Percentiles rank a stretch among this genome's conserved stretches.
phyloP scores from a whole-genome alignment of 2,329 filamentous ascomycete species.

The Alternaria ventricosa region DNA sequence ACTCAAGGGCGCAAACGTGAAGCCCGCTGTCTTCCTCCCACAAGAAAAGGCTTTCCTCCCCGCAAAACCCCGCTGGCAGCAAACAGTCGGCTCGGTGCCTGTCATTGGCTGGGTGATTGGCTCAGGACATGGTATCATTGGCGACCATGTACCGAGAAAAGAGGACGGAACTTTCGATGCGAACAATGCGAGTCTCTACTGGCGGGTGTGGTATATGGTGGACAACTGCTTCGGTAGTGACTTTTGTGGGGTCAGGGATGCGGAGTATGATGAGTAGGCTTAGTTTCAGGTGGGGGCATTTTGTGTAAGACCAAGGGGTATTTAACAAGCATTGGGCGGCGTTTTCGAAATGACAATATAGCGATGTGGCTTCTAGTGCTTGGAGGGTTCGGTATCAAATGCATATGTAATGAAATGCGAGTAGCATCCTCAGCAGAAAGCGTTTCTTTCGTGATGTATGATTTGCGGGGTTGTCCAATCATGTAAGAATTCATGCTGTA shows the following conservation, averaged over 20 bases:
- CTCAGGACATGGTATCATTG: slow-evolving; percentile 67
- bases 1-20: slow-evolving; percentile 44
- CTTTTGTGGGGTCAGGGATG: slow-evolving; percentile 65
- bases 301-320: background rate
- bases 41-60: slow-evolving; percentile 57
- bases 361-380: background rate
- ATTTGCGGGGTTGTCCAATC: background rate
- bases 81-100: slow-evolving; percentile 56
- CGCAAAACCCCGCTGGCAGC: slow-evolving; percentile 50
- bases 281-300: background rate
- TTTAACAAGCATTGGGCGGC: slow-evolving; percentile 12
- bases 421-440: background rate
- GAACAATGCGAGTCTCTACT: slow-evolving; percentile 66
- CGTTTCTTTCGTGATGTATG: background rate
- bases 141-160: slow-evolving; percentile 74
- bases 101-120: slow-evolving; percentile 56
- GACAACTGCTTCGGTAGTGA: slow-evolving; percentile 65
- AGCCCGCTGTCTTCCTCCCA: slow-evolving; percentile 50
- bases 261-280: slow-evolving; percentile 50
- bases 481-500: background rate
- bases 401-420: background rate
- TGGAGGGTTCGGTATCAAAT: background rate
- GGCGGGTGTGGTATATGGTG: slow-evolving; percentile 65
- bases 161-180: slow-evolving; percentile 81
- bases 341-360: slow-evolving; percentile 3